phyloP scores from a whole-genome alignment of 257 asterid genomes.

The Jasminum sambac region DNA sequence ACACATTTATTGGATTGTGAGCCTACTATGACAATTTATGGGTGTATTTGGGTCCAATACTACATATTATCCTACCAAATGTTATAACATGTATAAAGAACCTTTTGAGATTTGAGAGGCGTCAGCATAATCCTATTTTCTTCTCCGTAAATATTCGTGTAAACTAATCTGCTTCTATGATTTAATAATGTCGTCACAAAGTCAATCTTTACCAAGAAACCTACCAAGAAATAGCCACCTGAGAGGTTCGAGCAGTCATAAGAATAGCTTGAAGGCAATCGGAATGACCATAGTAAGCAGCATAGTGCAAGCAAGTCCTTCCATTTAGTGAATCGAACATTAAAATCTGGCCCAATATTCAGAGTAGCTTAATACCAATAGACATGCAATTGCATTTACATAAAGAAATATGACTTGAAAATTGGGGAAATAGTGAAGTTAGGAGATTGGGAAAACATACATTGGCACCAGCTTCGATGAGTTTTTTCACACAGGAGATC shows the following conservation, averaged over 20 bases:
- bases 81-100: not conserved
- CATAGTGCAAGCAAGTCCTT: slow-evolving; percentile 96
- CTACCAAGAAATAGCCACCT: slow-evolving; percentile 84
- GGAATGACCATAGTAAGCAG: slow-evolving; percentile 86
- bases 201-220: slow-evolving; percentile 8
- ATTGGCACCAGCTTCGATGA: slow-evolving; percentile 91
- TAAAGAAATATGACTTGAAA: not conserved
- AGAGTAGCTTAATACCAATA: slow-evolving; percentile 15
- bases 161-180: not conserved
- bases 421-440: not conserved
- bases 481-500: slow-evolving; percentile 74
- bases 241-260: slow-evolving; percentile 71
- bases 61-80: not conserved
- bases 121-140: not conserved
- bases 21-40: not conserved
- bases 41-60: not conserved
- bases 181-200: not conserved
- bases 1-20: not conserved
- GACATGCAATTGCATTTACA: not conserved
- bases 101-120: not conserved
- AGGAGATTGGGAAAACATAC: slow-evolving; percentile 39
- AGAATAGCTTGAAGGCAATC: slow-evolving; percentile 83
- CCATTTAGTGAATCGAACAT: slow-evolving; percentile 84
- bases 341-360: slow-evolving; percentile 57
- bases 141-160: not conserved